Percentiles rank a stretch among this genome's conserved stretches.
Conservation (phyloP, 1,284 basidiomycete genomes). For the Ustilago lituana region DNA sequence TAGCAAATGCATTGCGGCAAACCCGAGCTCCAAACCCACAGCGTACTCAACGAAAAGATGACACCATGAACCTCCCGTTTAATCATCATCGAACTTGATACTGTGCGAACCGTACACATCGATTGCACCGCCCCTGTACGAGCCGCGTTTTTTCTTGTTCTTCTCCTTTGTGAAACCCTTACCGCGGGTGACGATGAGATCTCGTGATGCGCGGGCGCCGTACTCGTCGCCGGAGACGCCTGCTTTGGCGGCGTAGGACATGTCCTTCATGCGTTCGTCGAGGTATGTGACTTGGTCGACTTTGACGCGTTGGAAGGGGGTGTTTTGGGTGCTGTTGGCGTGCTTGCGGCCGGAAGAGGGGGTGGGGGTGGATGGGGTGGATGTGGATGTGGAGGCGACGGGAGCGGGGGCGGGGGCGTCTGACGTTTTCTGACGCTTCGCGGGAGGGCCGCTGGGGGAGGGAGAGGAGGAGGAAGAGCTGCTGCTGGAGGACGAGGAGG, state of each 20-base stretch:
- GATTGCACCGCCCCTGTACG: constrained; percentile 66
- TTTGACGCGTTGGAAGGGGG: constrained; percentile 82
- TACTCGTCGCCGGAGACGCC: constrained; percentile 76
- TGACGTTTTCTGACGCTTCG: constrained; percentile 37
- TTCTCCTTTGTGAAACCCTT: constrained; percentile 97
- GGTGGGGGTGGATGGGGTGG: constrained; percentile 3
- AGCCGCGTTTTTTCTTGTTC: constrained; percentile 97
- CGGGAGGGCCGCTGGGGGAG: constrained; percentile 28
- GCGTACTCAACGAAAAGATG: no score
- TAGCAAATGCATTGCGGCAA: no score
- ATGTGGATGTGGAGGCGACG: constrained; percentile 9
- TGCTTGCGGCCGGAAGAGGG: constrained; percentile 15
- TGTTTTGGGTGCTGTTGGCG: constrained; percentile 40
- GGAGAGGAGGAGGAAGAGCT: constrained; percentile 16
- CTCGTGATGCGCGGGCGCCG: constrained; percentile 82
- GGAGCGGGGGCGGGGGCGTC: background rate
- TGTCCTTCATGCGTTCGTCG: constrained; percentile 77
- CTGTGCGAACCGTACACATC: constrained; percentile 59
- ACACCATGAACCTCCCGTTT: no score
- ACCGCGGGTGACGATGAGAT: constrained; percentile 91
- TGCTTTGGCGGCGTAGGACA: constrained; percentile 81
- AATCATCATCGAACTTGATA: constrained; percentile 66
- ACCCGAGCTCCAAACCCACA: no score
- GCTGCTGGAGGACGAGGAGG: constrained; percentile 29
- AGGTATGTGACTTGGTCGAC: constrained; percentile 73